These are phyloP conservation scores for Massariosphaeria phaeospora DNA, from an alignment of 495 filamentous ascomycete species.

Conservation along the genomic window DNA sequence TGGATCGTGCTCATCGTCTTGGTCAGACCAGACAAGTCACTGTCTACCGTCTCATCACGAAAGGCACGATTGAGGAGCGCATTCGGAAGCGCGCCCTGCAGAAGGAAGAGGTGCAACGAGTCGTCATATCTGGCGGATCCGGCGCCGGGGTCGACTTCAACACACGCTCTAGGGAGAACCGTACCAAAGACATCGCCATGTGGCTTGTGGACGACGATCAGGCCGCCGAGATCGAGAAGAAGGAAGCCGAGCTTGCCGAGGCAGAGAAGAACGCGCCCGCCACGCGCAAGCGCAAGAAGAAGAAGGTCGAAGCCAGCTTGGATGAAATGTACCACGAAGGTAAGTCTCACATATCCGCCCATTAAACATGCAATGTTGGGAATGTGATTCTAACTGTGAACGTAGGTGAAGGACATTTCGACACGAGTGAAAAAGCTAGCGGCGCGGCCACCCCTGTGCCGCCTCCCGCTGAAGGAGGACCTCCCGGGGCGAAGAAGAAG, in stretches of 20 bases:
- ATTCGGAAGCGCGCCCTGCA: conserved; percentile 96
- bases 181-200: conserved; percentile 92
- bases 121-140: conserved; percentile 90
- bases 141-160: conserved; percentile 87
- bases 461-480: conserved; percentile 43
- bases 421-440: conserved; percentile 70
- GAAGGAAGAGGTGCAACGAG: conserved; percentile 98
- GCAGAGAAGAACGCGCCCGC: conserved; percentile 48
- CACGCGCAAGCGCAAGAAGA: conserved; percentile 60
- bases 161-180: conserved; percentile 79
- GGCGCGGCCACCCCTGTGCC: conserved; percentile 74
- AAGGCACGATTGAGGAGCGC: conserved; percentile 95
- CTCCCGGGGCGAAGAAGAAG: conserved; percentile 56
- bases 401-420: conserved; percentile 87
- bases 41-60: conserved; percentile 95
- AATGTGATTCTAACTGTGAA: conserved; percentile 13
- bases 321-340: conserved; percentile 99
- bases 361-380: conserved; percentile 10
- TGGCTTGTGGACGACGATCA: conserved; percentile 96
- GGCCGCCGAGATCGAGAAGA: conserved; percentile 81
- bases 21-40: conserved; percentile 95
- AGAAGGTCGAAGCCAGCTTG: conserved; percentile 61
- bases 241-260: conserved; percentile 74
- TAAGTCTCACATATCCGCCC: conserved; percentile 46
- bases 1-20: conserved; percentile 97